Percentiles rank a stretch among this genome's conserved stretches.
Conservation (phyloP, 2,329 filamentous ascomycete species). For the Fusarium sp. region DNA sequence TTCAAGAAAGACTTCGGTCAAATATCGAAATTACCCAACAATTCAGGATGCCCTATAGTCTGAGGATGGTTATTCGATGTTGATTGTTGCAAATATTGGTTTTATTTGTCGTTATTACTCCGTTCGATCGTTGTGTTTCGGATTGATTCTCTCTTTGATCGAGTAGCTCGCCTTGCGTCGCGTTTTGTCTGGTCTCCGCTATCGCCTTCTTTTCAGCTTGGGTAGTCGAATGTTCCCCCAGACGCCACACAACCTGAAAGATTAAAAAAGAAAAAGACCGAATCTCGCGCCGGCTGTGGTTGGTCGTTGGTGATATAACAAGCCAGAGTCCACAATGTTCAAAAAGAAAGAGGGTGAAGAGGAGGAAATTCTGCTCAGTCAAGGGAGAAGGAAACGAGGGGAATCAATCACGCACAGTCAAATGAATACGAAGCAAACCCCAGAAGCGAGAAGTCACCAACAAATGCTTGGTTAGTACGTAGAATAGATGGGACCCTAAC, state of each 20-base stretch:
- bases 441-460: slow-evolving; percentile 37
- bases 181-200: slow-evolving; percentile 30
- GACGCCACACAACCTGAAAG: slow-evolving; percentile 20
- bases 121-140: slow-evolving; percentile 22
- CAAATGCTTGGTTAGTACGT: slow-evolving; percentile 19
- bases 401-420: slow-evolving; percentile 24
- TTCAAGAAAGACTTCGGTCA: slow-evolving; percentile 26
- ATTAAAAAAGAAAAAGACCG: slow-evolving; percentile 13
- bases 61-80: slow-evolving; percentile 23
- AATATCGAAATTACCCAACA: slow-evolving; percentile 24
- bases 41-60: slow-evolving; percentile 18
- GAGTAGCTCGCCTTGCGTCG: slow-evolving; percentile 12
- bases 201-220: slow-evolving; percentile 20
- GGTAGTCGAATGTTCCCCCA: slow-evolving; percentile 20
- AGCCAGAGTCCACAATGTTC: slow-evolving; percentile 9
- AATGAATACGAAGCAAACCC: slow-evolving; percentile 42
- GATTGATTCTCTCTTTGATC: slow-evolving; percentile 13
- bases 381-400: slow-evolving; percentile 35
- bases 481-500: slow-evolving; percentile 27
- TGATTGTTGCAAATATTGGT: slow-evolving; percentile 9
- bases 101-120: slow-evolving; percentile 17
- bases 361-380: slow-evolving; percentile 5
- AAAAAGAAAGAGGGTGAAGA: slow-evolving; percentile 26
- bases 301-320: slow-evolving; percentile 7
- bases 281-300: slow-evolving; percentile 5